Percentiles rank a stretch among this genome's conserved stretches.
Conservation (phyloP, 345 rosid genomes). For the Cardamine resedifolia region DNA sequence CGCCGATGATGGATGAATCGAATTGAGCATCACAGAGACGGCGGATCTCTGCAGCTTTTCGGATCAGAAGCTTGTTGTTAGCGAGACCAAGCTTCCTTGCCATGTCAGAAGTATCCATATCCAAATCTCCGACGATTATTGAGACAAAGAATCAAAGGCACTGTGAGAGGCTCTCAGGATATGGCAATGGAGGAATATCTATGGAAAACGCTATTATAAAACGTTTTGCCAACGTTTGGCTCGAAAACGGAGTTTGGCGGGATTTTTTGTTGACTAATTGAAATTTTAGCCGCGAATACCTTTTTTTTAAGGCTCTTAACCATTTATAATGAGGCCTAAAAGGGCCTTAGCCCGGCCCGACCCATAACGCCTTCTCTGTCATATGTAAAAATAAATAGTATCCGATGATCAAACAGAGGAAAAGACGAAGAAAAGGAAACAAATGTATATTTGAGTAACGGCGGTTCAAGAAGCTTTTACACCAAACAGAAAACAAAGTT, state of each 20-base stretch:
- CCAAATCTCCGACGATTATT: not conserved
- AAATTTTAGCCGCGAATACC: constrained; percentile 32
- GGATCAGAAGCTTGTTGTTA: constrained; percentile 56
- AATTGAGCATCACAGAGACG: constrained; percentile 93
- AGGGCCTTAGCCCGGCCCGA: not conserved
- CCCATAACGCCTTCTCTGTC: not conserved
- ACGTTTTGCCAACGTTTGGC: constrained; percentile 28
- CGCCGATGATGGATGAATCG: constrained; percentile 87
- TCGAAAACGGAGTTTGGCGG: constrained; percentile 24
- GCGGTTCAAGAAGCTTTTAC: constrained; percentile 22
- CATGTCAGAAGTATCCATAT: constrained; percentile 73
- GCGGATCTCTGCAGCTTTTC: constrained; percentile 96
- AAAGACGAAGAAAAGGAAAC: constrained; percentile 3
- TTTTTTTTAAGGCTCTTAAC: not conserved
- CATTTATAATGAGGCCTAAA: not conserved
- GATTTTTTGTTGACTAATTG: not conserved
- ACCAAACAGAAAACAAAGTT: constrained; percentile 29
- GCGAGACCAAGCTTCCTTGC: constrained; percentile 76
- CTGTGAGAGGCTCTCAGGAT: not conserved
- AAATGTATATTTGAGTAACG: constrained; percentile 22
- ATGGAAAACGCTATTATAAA: not conserved
- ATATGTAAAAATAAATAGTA: not conserved
- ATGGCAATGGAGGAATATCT: not conserved
- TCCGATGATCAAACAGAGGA: not conserved
- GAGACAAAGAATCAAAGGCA: not conserved